A percentile compares a stretch with the other conserved stretches of the same genome.
These are phyloP conservation scores for Medicago ruthenica DNA, from an alignment of 306 rosid species.

Conservation along the genomic window DNA sequence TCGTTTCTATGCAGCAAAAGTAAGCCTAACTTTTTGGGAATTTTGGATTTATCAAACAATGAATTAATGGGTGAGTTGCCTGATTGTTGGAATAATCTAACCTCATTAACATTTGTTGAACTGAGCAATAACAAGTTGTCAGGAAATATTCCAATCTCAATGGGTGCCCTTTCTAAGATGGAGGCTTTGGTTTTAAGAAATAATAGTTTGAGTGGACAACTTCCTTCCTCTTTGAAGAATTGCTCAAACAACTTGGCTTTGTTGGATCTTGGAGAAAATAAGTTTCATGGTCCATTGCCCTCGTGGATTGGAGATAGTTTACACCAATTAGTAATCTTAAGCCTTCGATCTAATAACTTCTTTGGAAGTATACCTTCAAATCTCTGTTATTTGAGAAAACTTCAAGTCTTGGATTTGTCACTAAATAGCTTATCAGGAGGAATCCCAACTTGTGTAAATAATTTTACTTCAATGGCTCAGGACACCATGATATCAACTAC, in stretches of 20 bases:
- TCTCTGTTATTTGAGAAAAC: too few species aligned
- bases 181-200: conserved; percentile 30
- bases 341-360: not conserved
- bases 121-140: conserved; percentile 25
- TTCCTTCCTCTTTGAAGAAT: conserved; percentile 13
- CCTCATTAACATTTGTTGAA: not conserved
- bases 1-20: conserved; percentile 5
- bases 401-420: not conserved
- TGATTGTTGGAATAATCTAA: conserved; percentile 32
- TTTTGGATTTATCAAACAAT: conserved; percentile 30
- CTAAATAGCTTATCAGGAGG: not conserved
- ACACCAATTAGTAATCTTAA: not conserved
- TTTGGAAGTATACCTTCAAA: conserved; percentile 10
- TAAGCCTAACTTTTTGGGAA: not conserved
- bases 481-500: not conserved
- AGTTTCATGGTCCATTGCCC: conserved; percentile 29
- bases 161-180: conserved; percentile 15
- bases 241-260: too few species aligned
- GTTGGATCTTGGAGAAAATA: too few species aligned
- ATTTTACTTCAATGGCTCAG: not conserved
- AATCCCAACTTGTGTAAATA: not conserved
- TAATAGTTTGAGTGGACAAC: conserved; percentile 21
- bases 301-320: conserved; percentile 35
- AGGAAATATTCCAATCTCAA: not conserved
- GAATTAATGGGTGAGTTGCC: not conserved